Evolutionary conservation across 805 yeast species (phyloP).

Genomic region (Lipomyces sp.): DNA sequence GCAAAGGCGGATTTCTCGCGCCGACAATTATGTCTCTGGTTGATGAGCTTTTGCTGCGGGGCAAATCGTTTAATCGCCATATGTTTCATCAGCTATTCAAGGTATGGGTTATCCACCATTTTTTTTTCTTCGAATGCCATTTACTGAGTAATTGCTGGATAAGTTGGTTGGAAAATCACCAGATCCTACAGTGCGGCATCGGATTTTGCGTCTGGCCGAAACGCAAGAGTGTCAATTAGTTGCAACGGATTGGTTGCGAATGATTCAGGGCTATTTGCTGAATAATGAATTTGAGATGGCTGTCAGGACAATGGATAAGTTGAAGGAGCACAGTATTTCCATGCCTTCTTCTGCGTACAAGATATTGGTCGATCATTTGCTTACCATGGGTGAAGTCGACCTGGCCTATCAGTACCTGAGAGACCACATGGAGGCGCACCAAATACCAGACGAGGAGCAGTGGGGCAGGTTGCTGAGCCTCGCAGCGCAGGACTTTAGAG

Average conservation of each 20-base stretch:
- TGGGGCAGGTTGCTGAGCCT: slow-evolving; percentile 4
- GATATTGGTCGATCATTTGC: background rate
- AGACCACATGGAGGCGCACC: background rate
- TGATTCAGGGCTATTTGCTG: background rate
- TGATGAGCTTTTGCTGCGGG: slow-evolving; percentile 4
- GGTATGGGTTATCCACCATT: background rate
- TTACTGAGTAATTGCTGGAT: background rate
- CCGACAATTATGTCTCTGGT: background rate
- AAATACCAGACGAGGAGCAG: background rate
- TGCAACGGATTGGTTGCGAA: background rate
- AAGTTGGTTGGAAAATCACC: background rate
- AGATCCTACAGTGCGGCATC: background rate
- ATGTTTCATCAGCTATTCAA: slow-evolving; percentile 2
- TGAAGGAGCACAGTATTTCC: background rate
- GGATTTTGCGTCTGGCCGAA: background rate
- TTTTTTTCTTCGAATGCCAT: too few relatives aligned
- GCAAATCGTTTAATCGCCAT: background rate
- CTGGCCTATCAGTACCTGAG: background rate
- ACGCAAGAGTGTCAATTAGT: background rate
- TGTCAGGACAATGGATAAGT: background rate
- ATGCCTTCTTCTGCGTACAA: background rate
- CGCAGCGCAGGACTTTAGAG: slow-evolving; percentile 3
- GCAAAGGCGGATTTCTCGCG: background rate
- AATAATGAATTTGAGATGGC: slow-evolving; percentile 1
- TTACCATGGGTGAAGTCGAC: background rate